Percentiles rank a stretch among this genome's conserved stretches.
phyloP scores from a whole-genome alignment of 1,284 basidiomycete species.

The Malassezia vespertilionis region DNA sequence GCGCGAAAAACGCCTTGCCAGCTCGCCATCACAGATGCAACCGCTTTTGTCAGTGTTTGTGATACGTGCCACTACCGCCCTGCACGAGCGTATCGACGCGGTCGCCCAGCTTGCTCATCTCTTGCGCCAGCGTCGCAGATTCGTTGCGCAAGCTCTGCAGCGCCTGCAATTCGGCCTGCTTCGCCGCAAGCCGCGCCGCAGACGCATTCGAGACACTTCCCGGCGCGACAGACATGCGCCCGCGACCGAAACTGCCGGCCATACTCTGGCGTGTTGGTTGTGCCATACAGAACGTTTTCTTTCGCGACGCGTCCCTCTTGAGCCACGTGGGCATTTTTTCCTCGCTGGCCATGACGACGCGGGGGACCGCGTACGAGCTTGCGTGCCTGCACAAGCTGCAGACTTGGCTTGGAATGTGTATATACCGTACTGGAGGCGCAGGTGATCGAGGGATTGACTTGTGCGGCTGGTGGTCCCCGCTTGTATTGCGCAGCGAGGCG shows the following conservation, averaged over 20 bases:
- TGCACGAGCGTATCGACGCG: slow-evolving; percentile 34
- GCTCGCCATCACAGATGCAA: slow-evolving; percentile 36
- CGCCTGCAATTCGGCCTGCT: slow-evolving; percentile 41
- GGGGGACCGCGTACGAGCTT: slow-evolving; percentile 66
- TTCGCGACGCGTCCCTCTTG: not conserved
- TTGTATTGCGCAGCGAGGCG: not conserved
- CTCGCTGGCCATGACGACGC: slow-evolving; percentile 30
- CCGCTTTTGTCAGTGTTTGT: slow-evolving; percentile 18
- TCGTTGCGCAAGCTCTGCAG: slow-evolving; percentile 33
- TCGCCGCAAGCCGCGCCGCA: slow-evolving; percentile 29
- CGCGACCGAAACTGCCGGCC: slow-evolving; percentile 11
- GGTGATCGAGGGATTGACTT: slow-evolving; percentile 77
- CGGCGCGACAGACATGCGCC: slow-evolving; percentile 16
- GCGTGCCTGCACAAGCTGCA: slow-evolving; percentile 59
- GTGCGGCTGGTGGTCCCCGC: slow-evolving; percentile 80
- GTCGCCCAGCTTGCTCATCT: slow-evolving; percentile 32
- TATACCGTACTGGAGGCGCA: slow-evolving; percentile 62
- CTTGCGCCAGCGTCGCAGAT: slow-evolving; percentile 34
- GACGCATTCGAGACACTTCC: slow-evolving; percentile 1
- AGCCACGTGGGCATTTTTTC: not conserved
- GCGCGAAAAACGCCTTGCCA: slow-evolving; percentile 45
- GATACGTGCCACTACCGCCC: slow-evolving; percentile 35
- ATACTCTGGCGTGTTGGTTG: slow-evolving; percentile 6
- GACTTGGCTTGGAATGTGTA: slow-evolving; percentile 63
- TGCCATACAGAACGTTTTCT: not conserved